phyloP scores from a whole-genome alignment of 345 rosid species.

The Brassica nigra region DNA sequence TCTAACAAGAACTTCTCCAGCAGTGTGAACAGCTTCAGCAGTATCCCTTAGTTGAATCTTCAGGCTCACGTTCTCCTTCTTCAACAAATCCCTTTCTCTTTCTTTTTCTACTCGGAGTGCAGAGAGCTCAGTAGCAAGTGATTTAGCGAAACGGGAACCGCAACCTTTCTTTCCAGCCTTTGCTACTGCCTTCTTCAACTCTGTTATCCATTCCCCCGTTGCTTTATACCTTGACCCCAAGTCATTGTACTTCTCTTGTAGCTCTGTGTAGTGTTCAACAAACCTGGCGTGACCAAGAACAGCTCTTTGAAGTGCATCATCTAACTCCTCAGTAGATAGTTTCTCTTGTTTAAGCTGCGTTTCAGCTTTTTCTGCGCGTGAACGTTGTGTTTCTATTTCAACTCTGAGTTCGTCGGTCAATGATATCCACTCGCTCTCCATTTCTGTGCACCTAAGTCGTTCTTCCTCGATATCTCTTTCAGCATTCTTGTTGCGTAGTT shows the following conservation, averaged over 20 bases:
- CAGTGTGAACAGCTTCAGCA: slow-evolving; percentile 98
- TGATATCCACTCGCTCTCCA: slow-evolving; percentile 97
- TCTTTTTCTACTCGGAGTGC: slow-evolving; percentile 77
- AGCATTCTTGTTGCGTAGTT: slow-evolving; percentile 45
- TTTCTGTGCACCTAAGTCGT: slow-evolving; percentile 84
- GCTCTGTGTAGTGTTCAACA: slow-evolving; percentile 90
- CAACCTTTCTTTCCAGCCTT: slow-evolving; percentile 85
- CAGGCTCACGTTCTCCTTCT: slow-evolving; percentile 78
- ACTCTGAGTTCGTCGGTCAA: slow-evolving; percentile 86
- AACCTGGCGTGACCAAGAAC: slow-evolving; percentile 92
- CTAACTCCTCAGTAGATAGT: slow-evolving; percentile 68
- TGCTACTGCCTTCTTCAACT: slow-evolving; percentile 83
- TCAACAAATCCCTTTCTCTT: slow-evolving; percentile 69
- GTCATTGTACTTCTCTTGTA: slow-evolving; percentile 86
- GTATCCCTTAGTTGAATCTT: slow-evolving; percentile 84
- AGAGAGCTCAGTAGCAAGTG: slow-evolving; percentile 75
- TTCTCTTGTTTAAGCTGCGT: slow-evolving; percentile 69
- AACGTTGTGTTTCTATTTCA: slow-evolving; percentile 73
- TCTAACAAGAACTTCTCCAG: slow-evolving; percentile 93
- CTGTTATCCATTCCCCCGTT: slow-evolving; percentile 82
- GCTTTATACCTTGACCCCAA: slow-evolving; percentile 66
- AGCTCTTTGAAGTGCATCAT: slow-evolving; percentile 84
- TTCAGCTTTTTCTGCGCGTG: slow-evolving; percentile 75
- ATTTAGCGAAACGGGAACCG: slow-evolving; percentile 77
- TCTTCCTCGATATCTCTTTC: slow-evolving; percentile 73